Conservation (phyloP, 2,329 filamentous ascomycete genomes). For the Alternaria sp. region DNA sequence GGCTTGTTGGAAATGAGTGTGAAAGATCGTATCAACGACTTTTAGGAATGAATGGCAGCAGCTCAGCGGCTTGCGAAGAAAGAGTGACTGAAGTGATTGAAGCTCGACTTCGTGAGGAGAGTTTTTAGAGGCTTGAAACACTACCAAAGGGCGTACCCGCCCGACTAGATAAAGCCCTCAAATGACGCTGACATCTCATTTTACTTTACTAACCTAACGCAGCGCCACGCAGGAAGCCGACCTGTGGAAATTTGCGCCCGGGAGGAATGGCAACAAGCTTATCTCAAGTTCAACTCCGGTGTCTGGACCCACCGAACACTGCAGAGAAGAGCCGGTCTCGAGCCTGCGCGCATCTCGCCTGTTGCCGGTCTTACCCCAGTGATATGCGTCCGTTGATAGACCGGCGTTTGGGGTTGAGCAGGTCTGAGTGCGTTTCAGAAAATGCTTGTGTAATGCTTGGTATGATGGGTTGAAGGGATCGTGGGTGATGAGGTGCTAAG, state of each 20-base stretch:
- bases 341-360: conserved; percentile 12
- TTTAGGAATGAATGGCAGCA: conserved; percentile 36
- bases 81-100: conserved; percentile 17
- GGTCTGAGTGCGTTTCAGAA: conserved; percentile 23
- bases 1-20: conserved; percentile 13
- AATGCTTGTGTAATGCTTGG: conserved; percentile 24
- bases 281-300: conserved; percentile 14
- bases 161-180: conserved; percentile 27
- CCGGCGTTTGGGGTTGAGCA: conserved; percentile 7
- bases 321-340: background rate
- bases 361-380: conserved; percentile 11
- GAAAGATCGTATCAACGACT: conserved; percentile 18
- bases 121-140: conserved; percentile 19
- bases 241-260: conserved; percentile 32
- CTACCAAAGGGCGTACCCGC: conserved; percentile 11
- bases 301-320: conserved; percentile 1
- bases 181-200: conserved; percentile 20
- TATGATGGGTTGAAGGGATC: conserved; percentile 16
- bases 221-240: conserved; percentile 12
- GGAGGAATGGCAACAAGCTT: conserved; percentile 27
- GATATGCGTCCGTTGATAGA: conserved; percentile 8
- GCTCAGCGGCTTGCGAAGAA: conserved; percentile 39
- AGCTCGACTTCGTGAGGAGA: conserved; percentile 16
- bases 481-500: conserved; percentile 20
- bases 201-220: conserved; percentile 22